Base-by-base conservation (phyloP, 2,329 filamentous ascomycete genomes). In the Alternaria sp. region DNA sequence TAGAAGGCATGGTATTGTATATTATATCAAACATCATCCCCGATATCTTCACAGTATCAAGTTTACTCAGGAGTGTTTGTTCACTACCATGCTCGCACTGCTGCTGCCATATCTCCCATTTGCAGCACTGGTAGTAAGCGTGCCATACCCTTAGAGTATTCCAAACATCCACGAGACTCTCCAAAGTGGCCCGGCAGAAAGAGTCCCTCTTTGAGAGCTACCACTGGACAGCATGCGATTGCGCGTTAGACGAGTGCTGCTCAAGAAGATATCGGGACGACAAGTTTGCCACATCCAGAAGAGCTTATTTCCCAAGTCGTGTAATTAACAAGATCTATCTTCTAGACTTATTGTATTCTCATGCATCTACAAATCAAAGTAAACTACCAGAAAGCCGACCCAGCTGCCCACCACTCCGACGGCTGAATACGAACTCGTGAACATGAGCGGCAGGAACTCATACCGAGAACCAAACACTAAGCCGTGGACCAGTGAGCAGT, bases 381-480 rank as follows among this genome's bases (percentile, higher is more conserved):
- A 98, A 54, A 98, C 93, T 30, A 97, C 92, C 83, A 94, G 88
- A 78, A 97, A 97, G 10, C 96, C 94, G 44, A 97, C 74, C 95
- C 95, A 98, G 81, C 96, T 98, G 4, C 93, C 93, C 17, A 97
- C 89, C 1, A 98, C 94, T n/a, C 96, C 96, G 61, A 98, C 84
- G 5, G 96, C 96, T 32, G 91, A 93, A 80, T 98, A 99, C 12
- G 92, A 91, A 83, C 95, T 98, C 70, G 90, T 97, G 77, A 98
- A 96, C 95, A 99, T 98, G 71, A 98, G 83, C 25, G 96, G 96
- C 58, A 99, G 81, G 79, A 98, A 99, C 81, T 97, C 93, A 73
- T 92, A 93, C 67, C 84, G 88, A 73, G 89, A 87, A 0, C 93
- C 93, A 82, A 97, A 97, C 5, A 96, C 82, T n/a, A 95, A 79